phyloP scores from a whole-genome alignment of 768 basidiomycete species.

The Kwoniella dejecticola region DNA sequence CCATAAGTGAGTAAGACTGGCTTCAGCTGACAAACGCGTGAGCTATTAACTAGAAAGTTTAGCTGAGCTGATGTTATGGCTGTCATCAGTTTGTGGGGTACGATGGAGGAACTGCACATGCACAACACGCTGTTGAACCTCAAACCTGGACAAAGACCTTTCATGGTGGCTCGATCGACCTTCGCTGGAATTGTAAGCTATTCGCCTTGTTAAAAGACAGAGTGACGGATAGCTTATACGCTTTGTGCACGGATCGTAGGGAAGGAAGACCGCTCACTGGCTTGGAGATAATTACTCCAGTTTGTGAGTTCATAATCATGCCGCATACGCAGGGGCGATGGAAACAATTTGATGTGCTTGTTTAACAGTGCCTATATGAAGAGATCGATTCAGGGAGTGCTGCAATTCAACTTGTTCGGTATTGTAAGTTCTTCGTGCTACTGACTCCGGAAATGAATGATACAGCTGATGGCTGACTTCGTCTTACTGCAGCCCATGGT shows the following conservation, averaged over 20 bases:
- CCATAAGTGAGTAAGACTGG: conserved; percentile 24
- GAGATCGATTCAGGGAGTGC: conserved; percentile 70
- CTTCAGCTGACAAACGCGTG: not conserved
- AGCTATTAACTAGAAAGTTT: not conserved
- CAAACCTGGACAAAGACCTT: conserved; percentile 67
- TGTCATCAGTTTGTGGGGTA: conserved; percentile 38
- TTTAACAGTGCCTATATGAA: conserved; percentile 63
- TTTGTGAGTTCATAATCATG: too few species aligned
- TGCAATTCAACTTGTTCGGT: conserved; percentile 77
- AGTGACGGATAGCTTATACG: not conserved
- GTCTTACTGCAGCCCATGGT: conserved; percentile 63
- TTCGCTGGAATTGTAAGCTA: conserved; percentile 46
- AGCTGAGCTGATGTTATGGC: not conserved
- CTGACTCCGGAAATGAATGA: conserved; percentile 52
- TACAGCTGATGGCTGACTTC: too few species aligned
- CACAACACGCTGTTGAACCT: conserved; percentile 64
- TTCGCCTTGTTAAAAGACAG: too few species aligned
- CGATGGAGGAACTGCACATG: conserved; percentile 71
- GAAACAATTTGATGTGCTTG: not conserved
- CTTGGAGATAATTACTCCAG: conserved; percentile 76
- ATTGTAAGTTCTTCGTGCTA: conserved; percentile 56
- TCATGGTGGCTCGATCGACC: conserved; percentile 52
- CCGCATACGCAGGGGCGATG: not conserved
- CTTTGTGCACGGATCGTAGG: not conserved
- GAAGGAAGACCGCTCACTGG: conserved; percentile 38